Evolutionary conservation across 2,329 filamentous ascomycete genomes (phyloP), one percentile per base, ranked within the genome.

Genomic region (Colletotrichum ledebouriae): DNA sequence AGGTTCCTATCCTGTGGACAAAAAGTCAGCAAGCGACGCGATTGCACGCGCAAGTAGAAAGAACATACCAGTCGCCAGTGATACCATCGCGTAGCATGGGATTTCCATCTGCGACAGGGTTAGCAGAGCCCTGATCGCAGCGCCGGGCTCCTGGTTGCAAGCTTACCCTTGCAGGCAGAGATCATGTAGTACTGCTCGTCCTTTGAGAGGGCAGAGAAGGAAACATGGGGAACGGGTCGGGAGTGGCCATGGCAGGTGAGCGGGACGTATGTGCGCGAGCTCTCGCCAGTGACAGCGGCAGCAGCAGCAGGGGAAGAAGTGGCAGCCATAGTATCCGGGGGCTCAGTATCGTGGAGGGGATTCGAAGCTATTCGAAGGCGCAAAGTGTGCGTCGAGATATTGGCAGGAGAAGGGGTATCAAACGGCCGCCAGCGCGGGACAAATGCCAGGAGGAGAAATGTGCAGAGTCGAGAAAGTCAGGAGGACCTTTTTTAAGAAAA

Each of bases 61-160:
- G 63, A 55, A 73, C 84, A 69, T 83, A 92, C 92, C 94, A 98
- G 80, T 98, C 94, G 67, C 96, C 96, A 55, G 95, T 99, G 70
- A 97, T 88, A 71, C 96, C 96, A 82, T 98, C 94, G 72, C 96
- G 93, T 74, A 99, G 91, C 94, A 98, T 98, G 58, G 96, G 96
- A 78, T 98, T 98, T 76, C 95, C 95, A 84, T 99, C 96, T 94
- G 79, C 63, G 67, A 68, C 13, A 56, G 46, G 34, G 71, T 78
- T 64, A 78, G 73, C 69, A 67, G 63, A 64, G 59, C 47, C 49
- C 60, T 55, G 61, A 39, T 50, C 42, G 50, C 44, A 71, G 68
- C 50, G 62, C 42, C 17, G 12, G 29, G 9, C 29, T 9, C 20
- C n/a, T 13, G 6, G 17, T 62, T n/a, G 39, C 59, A 49, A 53